Evolutionary conservation across 2,329 filamentous ascomycete species (phyloP).

Genomic region (Xylariaceae sp.): DNA sequence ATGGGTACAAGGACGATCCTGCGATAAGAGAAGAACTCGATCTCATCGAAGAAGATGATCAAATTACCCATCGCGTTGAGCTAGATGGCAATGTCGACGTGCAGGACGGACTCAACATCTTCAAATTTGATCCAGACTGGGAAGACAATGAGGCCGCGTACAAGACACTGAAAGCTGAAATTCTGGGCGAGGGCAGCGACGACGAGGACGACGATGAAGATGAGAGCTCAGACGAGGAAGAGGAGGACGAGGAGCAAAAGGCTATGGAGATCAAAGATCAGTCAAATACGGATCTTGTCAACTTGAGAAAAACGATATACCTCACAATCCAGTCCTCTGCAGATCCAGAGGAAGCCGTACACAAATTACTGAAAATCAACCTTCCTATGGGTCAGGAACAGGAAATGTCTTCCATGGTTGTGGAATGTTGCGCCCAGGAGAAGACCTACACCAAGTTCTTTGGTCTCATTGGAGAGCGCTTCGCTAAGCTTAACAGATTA

Average conservation of each 20-base stretch:
- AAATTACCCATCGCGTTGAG: constrained; percentile 84
- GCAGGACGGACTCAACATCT: constrained; percentile 87
- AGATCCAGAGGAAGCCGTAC: constrained; percentile 92
- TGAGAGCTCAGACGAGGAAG: constrained; percentile 69
- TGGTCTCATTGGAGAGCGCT: constrained; percentile 87
- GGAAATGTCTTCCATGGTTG: constrained; percentile 92
- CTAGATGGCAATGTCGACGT: constrained; percentile 81
- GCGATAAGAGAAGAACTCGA: constrained; percentile 90
- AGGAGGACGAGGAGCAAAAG: constrained; percentile 73
- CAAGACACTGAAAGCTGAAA: constrained; percentile 85
- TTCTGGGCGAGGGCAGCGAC: constrained; percentile 88
- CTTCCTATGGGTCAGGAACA: constrained; percentile 81
- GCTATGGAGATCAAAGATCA: constrained; percentile 96
- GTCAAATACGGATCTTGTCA: constrained; percentile 92
- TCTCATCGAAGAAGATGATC: constrained; percentile 94
- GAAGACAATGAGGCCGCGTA: constrained; percentile 90
- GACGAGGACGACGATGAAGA: constrained; percentile 67
- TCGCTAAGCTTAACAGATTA: constrained; percentile 90
- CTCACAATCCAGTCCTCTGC: constrained; percentile 96
- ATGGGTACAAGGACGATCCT: constrained; percentile 93
- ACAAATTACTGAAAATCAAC: constrained; percentile 94
- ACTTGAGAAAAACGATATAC: constrained; percentile 90
- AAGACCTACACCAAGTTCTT: constrained; percentile 98
- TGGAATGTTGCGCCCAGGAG: constrained; percentile 95
- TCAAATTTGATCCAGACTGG: constrained; percentile 89